Percentiles rank a stretch among this genome's conserved stretches.
These are phyloP conservation scores for Plectranthus barbatus DNA, from an alignment of 257 asterid genomes.

Conservation along the genomic window DNA sequence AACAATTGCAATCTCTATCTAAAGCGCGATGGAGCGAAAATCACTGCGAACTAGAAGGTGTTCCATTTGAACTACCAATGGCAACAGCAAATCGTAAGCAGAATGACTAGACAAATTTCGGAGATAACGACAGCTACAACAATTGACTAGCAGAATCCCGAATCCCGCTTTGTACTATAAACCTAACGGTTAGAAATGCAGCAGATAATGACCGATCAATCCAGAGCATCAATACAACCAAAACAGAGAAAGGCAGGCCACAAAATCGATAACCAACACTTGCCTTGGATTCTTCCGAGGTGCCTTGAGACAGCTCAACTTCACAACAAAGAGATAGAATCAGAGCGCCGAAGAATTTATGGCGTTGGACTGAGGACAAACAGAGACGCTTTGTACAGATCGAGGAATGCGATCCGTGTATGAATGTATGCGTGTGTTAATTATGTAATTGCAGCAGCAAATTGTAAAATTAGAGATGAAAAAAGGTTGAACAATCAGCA, in stretches of 20 bases:
- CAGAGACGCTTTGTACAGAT: constrained; percentile 22
- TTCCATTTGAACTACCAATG: not conserved
- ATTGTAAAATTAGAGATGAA: not conserved
- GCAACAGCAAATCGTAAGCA: constrained; percentile 7
- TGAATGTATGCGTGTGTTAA: too few relatives aligned
- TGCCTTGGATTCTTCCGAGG: constrained; percentile 21
- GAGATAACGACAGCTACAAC: not conserved
- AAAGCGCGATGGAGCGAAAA: too few relatives aligned
- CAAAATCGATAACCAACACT: constrained; percentile 9
- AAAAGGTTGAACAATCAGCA: too few relatives aligned
- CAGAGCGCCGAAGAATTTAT: constrained; percentile 8
- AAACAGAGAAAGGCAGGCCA: not conserved
- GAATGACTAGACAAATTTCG: not conserved
- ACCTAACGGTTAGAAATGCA: not conserved
- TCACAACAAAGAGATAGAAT: constrained; percentile 6
- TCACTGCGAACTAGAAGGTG: too few relatives aligned
- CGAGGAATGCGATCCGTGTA: constrained; percentile 14
- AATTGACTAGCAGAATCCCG: constrained; percentile 12
- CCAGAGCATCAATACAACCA: too few relatives aligned
- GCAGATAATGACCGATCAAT: not conserved
- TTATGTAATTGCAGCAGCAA: not conserved
- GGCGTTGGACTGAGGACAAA: too few relatives aligned
- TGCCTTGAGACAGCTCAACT: constrained; percentile 11
- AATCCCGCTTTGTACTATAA: not conserved
- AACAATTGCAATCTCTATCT: not conserved